Conservation (phyloP, 1,139 yeast species). For the Geotrichum cucujoidarum region DNA sequence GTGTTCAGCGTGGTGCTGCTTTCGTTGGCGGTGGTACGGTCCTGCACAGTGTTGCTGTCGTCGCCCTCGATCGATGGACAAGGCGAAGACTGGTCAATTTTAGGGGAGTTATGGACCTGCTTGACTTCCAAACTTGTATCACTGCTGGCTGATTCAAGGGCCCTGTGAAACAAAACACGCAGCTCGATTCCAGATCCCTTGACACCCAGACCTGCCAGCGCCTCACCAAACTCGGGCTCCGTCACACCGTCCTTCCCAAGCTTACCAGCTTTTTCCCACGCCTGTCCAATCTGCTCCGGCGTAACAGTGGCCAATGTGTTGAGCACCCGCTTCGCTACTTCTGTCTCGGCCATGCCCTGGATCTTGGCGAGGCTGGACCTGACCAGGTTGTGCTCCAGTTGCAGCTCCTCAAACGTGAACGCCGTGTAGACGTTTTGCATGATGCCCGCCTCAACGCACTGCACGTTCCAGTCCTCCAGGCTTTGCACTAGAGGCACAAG, state of each 20-base stretch:
- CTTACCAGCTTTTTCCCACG: slow-evolving; percentile 40
- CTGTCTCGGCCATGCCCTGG: slow-evolving; percentile 39
- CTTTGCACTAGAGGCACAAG: slow-evolving; percentile 28
- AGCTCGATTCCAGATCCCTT: slow-evolving; percentile 37
- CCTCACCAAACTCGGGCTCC: slow-evolving; percentile 38
- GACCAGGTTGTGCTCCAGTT: slow-evolving; percentile 38
- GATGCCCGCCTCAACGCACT: slow-evolving; percentile 37
- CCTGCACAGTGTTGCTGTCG: not conserved
- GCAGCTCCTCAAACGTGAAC: slow-evolving; percentile 38
- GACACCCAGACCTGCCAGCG: slow-evolving; percentile 39
- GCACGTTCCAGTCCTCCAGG: slow-evolving; percentile 29
- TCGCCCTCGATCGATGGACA: too few relatives aligned
- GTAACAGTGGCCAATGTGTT: slow-evolving; percentile 40
- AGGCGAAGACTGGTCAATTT: not conserved
- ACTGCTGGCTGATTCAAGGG: not conserved
- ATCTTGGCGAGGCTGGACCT: slow-evolving; percentile 37
- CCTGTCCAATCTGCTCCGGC: slow-evolving; percentile 41
- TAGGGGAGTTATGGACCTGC: not conserved
- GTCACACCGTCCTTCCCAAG: slow-evolving; percentile 33
- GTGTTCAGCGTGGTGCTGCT: not conserved
- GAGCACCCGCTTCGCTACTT: slow-evolving; percentile 39
- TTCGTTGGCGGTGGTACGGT: not conserved
- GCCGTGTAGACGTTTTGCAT: slow-evolving; percentile 41
- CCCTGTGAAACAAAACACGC: slow-evolving; percentile 31
- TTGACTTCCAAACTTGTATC: not conserved